Evolutionary conservation across 768 basidiomycete species (phyloP).

Genomic region (Tricholoma flavovirens): DNA sequence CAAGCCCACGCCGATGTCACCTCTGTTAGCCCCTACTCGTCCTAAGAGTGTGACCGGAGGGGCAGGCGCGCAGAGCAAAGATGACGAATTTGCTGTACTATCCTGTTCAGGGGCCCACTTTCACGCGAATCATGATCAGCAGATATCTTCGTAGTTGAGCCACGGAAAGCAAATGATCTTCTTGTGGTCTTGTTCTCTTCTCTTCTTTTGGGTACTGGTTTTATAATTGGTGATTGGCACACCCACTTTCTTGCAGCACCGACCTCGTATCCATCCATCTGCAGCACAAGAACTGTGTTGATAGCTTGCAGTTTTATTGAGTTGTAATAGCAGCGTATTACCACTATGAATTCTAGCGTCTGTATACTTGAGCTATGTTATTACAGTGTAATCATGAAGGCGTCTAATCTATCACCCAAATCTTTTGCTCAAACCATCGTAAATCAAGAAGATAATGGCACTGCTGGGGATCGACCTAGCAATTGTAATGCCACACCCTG

Average conservation of each 20-base stretch:
- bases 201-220: neutral
- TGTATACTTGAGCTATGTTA: too few species aligned
- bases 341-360: too few species aligned
- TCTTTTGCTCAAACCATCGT: slow-evolving; percentile 56
- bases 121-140: neutral
- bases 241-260: neutral
- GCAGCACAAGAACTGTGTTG: too few species aligned
- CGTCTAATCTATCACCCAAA: slow-evolving; percentile 1
- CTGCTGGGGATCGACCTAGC: slow-evolving; percentile 82
- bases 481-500: slow-evolving; percentile 90
- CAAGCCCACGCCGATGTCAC: neutral
- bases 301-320: neutral
- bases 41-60: neutral
- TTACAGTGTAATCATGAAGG: neutral
- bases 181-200: neutral
- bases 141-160: neutral
- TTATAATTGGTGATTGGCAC: neutral
- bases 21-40: neutral
- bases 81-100: slow-evolving; percentile 44
- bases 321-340: too few species aligned
- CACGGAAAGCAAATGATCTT: neutral
- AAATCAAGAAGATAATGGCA: slow-evolving; percentile 90
- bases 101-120: neutral
- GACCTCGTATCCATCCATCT: neutral
- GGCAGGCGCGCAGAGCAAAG: slow-evolving; percentile 21